phyloP scores from a whole-genome alignment of 345 rosid species.

The Brassica incana region DNA sequence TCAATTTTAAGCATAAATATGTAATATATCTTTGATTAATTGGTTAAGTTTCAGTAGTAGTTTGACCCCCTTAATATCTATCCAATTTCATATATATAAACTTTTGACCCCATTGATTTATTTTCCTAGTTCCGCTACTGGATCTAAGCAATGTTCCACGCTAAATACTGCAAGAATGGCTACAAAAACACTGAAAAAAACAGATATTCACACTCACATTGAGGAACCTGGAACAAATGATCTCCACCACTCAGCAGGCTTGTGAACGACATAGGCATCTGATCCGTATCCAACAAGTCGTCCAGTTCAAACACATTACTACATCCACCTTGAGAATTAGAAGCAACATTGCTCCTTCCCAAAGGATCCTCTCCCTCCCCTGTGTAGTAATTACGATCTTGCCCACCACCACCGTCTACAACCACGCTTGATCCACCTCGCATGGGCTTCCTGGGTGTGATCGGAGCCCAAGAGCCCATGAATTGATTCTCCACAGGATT shows the following conservation, averaged over 20 bases:
- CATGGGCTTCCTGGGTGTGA: slow-evolving; percentile 47
- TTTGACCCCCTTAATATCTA: too few species aligned
- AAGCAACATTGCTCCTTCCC: slow-evolving; percentile 31
- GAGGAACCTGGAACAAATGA: slow-evolving; percentile 31
- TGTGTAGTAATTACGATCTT: not conserved
- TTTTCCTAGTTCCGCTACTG: too few species aligned
- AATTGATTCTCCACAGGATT: slow-evolving; percentile 34
- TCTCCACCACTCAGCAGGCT: slow-evolving; percentile 29
- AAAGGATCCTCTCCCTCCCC: slow-evolving; percentile 27
- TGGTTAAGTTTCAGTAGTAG: too few species aligned
- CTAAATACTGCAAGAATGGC: not conserved
- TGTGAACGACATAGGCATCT: slow-evolving; percentile 41
- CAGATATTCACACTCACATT: slow-evolving; percentile 21
- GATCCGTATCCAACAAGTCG: slow-evolving; percentile 34
- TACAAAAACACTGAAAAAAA: not conserved
- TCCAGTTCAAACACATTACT: slow-evolving; percentile 26
- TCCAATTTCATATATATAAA: too few species aligned
- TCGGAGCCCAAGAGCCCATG: slow-evolving; percentile 49
- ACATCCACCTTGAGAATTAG: slow-evolving; percentile 38
- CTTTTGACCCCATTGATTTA: too few species aligned
- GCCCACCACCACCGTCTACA: not conserved
- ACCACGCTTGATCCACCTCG: slow-evolving; percentile 32
- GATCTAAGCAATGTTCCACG: not conserved
- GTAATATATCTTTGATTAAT: too few species aligned
- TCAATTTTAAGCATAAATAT: too few species aligned